Percentiles rank a stretch among this genome's conserved stretches.
Conservation (phyloP, 2,329 filamentous ascomycete species). For the Talaromyces sp. region DNA sequence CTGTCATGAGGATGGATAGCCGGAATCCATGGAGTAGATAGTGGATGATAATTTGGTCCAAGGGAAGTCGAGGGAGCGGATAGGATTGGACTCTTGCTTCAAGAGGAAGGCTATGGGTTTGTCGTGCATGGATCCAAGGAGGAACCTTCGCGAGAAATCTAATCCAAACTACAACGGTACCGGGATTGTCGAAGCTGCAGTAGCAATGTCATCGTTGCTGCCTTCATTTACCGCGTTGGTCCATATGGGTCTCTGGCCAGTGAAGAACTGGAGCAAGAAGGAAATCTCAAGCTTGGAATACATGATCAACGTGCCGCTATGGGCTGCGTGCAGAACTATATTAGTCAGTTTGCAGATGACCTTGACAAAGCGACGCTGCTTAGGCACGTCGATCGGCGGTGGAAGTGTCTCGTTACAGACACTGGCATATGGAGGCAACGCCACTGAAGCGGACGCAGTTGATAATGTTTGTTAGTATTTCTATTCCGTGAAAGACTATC, state of each 20-base stretch:
- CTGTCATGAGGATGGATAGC: too few relatives aligned
- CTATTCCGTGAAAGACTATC: background rate
- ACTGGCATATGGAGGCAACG: background rate
- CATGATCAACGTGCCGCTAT: background rate
- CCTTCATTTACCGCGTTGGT: background rate
- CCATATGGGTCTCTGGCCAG: background rate
- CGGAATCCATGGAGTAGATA: too few relatives aligned
- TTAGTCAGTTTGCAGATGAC: background rate
- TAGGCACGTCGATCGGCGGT: background rate
- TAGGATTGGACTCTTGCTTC: too few relatives aligned
- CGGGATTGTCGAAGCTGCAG: background rate
- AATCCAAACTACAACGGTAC: background rate
- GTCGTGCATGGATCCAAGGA: background rate
- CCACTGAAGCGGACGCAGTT: background rate
- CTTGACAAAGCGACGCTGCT: background rate
- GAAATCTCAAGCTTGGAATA: background rate
- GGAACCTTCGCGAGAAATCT: background rate
- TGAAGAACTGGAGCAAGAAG: background rate
- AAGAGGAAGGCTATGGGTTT: too few relatives aligned
- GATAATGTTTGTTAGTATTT: too few relatives aligned
- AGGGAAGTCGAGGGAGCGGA: too few relatives aligned
- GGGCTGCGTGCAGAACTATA: background rate
- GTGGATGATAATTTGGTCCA: too few relatives aligned
- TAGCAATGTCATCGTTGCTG: background rate
- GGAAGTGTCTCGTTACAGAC: background rate